Conservation (phyloP, 192 early-diverging fungal genomes). For the Phlyctochytrium planicorne region DNA sequence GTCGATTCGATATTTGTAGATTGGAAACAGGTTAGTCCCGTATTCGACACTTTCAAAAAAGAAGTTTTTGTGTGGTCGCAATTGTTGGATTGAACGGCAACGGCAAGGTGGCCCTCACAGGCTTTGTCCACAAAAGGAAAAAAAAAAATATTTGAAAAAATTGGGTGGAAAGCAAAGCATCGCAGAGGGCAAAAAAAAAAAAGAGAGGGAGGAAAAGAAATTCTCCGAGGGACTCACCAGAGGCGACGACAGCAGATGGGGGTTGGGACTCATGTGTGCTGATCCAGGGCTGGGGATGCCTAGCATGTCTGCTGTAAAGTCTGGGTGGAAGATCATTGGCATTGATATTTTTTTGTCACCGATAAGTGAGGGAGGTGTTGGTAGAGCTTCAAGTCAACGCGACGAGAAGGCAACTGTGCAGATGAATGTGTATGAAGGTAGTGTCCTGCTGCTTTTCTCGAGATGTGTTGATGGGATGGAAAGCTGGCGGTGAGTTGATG, state of each 20-base stretch:
- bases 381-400: no score
- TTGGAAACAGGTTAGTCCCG: not conserved
- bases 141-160: no score
- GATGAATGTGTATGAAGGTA: no score
- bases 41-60: conserved; percentile 3
- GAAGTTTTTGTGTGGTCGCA: not conserved
- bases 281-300: not conserved
- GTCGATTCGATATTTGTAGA: conserved; percentile 5
- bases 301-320: not conserved
- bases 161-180: not conserved
- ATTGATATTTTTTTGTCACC: no score
- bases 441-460: no score
- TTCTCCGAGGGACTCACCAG: not conserved
- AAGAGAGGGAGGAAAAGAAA: not conserved
- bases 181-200: not conserved
- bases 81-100: not conserved
- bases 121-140: no score
- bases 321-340: not conserved
- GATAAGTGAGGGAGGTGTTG: no score
- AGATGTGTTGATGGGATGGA: no score
- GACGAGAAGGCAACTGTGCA: no score
- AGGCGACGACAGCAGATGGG: not conserved
- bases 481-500: no score
- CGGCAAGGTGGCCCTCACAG: no score
- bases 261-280: not conserved